Evolutionary conservation across 352 stramenopile species (phyloP), one percentile per base, ranked within the genome.

Genomic region (Globisporangium paroecandrum): DNA sequence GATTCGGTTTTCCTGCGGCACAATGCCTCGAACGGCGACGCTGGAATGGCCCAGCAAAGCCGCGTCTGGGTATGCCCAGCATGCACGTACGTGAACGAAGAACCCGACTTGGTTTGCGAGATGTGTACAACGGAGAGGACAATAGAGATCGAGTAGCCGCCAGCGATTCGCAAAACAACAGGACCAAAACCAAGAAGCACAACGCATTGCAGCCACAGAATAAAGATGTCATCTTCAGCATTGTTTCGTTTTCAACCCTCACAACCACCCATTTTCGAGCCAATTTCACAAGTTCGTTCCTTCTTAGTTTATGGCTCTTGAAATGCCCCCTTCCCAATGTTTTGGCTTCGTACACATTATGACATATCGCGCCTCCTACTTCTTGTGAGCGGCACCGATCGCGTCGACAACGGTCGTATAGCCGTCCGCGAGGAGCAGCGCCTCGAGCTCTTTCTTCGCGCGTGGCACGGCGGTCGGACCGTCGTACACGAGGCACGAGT

Each of bases 401-500:
- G 93, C 94, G 24, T 98, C 85, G 0, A 68, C 63, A 36, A 98
- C 89, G 49, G 72, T 90, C 20, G 67, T 68, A 70, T 89, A 98
- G 20, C 92, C 94, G 59, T 98, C 91, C 1, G 73, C 73, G 47
- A 85, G 64, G 10, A 98, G 72, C 46, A 98, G 69, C 43, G 82
- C 85, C 15, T 77, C 79, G 43, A 99, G 71, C 66, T 98, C 91
- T 43, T 91, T 80, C 75, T 98, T 98, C 53, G 97, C 89, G 27
- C 85, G 81, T 1, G 82, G 79, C 12, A 98, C 86, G 9, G 94
- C 82, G 27, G 93, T 71, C 15, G 94, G 92, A 4, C 96, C 95
- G 32, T 96, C 79, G 69, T 97, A 98, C 34, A 97, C 93, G 9
- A 99, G 68, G 34, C 90, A 94, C 64, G 90, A 97, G 79, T 99